Percentiles rank a stretch among this genome's conserved stretches.
Evolutionary conservation across 371 early-diverging fungal species (phyloP).

Genomic region (Rhizomucor miehei): DNA sequence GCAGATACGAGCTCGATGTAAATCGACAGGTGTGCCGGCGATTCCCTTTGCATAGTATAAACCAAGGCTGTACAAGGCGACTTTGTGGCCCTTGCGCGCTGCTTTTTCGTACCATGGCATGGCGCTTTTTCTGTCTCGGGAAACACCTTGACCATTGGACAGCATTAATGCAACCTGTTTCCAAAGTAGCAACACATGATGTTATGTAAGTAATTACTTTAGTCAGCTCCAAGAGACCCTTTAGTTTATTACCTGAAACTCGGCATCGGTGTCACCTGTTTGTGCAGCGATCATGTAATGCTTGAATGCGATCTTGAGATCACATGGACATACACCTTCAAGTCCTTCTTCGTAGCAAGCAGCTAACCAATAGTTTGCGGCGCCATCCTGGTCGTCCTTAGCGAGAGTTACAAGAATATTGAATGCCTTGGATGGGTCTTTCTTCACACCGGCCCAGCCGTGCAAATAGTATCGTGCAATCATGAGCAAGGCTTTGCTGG

Average conservation of each 20-base stretch:
- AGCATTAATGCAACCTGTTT: constrained; percentile 29
- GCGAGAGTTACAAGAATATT: constrained; percentile 12
- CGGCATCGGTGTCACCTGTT: constrained; percentile 21
- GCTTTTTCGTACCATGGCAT: constrained; percentile 49
- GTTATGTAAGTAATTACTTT: no score
- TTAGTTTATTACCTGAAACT: constrained; percentile 20
- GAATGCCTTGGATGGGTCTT: constrained; percentile 20
- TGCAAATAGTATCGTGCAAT: constrained; percentile 29
- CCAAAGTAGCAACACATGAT: background rate
- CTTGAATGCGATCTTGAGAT: constrained; percentile 17
- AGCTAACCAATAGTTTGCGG: constrained; percentile 27
- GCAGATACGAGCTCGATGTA: constrained; percentile 20
- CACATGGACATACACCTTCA: constrained; percentile 10
- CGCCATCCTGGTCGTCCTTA: constrained; percentile 8
- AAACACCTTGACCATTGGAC: constrained; percentile 42
- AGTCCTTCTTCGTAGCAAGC: constrained; percentile 34
- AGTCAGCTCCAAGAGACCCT: background rate
- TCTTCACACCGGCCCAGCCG: constrained; percentile 23
- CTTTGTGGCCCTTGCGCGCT: constrained; percentile 37
- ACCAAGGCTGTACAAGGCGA: constrained; percentile 35
- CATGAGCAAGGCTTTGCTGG: constrained; percentile 29
- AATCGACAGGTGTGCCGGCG: constrained; percentile 24
- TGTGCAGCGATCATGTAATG: constrained; percentile 22
- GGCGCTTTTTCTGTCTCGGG: constrained; percentile 32
- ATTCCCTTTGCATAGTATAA: constrained; percentile 43